Evolutionary conservation across 768 basidiomycete genomes (phyloP).

Genomic region (Boletus subparvulus): DNA sequence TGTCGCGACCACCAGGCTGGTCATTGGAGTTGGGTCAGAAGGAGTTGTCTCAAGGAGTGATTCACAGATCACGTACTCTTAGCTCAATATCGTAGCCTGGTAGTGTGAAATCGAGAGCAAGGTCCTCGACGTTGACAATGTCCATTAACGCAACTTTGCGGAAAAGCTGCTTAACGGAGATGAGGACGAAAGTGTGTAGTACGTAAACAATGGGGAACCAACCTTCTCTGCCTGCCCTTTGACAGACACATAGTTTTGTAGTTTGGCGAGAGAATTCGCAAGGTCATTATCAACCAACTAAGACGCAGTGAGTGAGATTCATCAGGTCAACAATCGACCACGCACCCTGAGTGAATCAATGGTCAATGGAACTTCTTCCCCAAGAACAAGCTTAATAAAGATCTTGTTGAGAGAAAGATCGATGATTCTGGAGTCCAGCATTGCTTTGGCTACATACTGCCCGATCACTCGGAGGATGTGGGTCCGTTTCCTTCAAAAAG

Average conservation of each 20-base stretch:
- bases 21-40: neutral
- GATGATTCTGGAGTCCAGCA: constrained; percentile 96
- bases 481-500: constrained; percentile 63
- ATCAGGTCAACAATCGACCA: constrained; percentile 1
- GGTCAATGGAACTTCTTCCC: constrained; percentile 80
- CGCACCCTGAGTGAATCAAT: constrained; percentile 79
- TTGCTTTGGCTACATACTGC: constrained; percentile 94
- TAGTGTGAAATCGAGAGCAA: constrained; percentile 93
- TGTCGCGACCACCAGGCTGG: constrained; percentile 77
- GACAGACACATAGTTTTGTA: constrained; percentile 64
- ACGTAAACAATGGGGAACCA: constrained; percentile 2
- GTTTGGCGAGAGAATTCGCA: constrained; percentile 79
- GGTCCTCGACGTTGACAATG: constrained; percentile 74
- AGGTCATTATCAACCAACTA: constrained; percentile 84
- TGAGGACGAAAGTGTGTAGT: neutral
- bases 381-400: constrained; percentile 89
- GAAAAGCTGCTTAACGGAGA: constrained; percentile 39
- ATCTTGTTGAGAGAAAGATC: constrained; percentile 93
- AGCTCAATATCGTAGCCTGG: constrained; percentile 96
- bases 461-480: constrained; percentile 89
- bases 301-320: constrained; percentile 6
- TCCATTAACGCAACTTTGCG: constrained; percentile 59
- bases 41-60: neutral
- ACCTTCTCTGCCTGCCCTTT: constrained; percentile 58
- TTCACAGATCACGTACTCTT: constrained; percentile 48